These are phyloP conservation scores for Dothistroma septosporum DNA, from an alignment of 2,329 filamentous ascomycete species.

Conservation along the genomic window DNA sequence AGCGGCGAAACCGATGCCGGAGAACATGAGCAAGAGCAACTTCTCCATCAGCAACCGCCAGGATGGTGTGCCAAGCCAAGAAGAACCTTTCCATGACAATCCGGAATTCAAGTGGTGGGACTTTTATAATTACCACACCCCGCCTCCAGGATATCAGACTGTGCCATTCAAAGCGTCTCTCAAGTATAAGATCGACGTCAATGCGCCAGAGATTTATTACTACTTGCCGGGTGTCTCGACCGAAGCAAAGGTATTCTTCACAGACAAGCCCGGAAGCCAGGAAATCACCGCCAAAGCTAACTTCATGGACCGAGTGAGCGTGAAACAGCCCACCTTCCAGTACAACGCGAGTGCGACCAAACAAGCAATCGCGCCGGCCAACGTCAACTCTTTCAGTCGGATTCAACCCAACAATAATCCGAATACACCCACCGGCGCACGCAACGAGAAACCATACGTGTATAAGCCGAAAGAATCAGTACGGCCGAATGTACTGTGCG, in stretches of 20 bases:
- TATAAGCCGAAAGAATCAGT: slow-evolving; percentile 37
- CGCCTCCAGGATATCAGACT: slow-evolving; percentile 42
- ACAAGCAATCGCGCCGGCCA: slow-evolving; percentile 23
- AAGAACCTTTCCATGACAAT: slow-evolving; percentile 46
- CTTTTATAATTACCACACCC: slow-evolving; percentile 58
- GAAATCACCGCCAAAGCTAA: slow-evolving; percentile 65
- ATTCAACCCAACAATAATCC: slow-evolving; percentile 13
- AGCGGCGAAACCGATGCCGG: slow-evolving; percentile 67
- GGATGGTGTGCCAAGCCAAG: slow-evolving; percentile 47
- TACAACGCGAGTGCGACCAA: slow-evolving; percentile 19
- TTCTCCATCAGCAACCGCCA: slow-evolving; percentile 47
- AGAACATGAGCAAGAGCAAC: slow-evolving; percentile 43
- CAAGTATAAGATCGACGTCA: slow-evolving; percentile 67
- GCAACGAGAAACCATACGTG: slow-evolving; percentile 34
- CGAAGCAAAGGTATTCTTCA: slow-evolving; percentile 86
- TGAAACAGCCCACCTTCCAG: slow-evolving; percentile 30
- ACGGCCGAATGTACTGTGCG: slow-evolving; percentile 25
- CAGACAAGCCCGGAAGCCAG: slow-evolving; percentile 64
- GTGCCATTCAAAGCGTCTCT: slow-evolving; percentile 35
- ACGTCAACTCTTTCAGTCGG: slow-evolving; percentile 17
- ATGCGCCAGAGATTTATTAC: slow-evolving; percentile 74
- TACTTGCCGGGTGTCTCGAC: slow-evolving; percentile 84
- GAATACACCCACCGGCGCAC: slow-evolving; percentile 11
- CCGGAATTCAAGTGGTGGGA: slow-evolving; percentile 54
- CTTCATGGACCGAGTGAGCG: slow-evolving; percentile 64